Percentiles rank a stretch among this genome's conserved stretches.
Evolutionary conservation across 2,329 filamentous ascomycete species (phyloP).

Genomic region (Ceratocystis destructans): DNA sequence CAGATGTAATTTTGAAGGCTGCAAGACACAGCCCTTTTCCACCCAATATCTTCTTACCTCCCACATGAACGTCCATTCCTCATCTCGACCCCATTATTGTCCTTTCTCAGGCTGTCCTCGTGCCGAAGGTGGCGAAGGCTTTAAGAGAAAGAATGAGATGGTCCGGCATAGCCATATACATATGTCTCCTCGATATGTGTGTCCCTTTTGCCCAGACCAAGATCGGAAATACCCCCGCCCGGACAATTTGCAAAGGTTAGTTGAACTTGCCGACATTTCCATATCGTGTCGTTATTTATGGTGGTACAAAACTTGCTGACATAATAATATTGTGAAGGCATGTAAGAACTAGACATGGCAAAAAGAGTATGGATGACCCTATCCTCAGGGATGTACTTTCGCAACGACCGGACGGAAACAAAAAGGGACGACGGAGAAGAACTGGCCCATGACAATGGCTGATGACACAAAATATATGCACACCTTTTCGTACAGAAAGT

Average conservation of each 20-base stretch:
- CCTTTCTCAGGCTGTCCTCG: conserved; percentile 48
- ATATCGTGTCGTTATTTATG: not conserved
- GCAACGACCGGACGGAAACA: conserved; percentile 72
- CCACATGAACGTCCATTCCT: conserved; percentile 59
- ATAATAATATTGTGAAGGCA: conserved; percentile 43
- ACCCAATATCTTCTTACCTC: conserved; percentile 68
- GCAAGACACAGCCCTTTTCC: conserved; percentile 59
- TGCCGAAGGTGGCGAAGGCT: conserved; percentile 50
- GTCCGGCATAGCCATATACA: conserved; percentile 75
- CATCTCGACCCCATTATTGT: conserved; percentile 51
- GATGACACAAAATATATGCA: not conserved
- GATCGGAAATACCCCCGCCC: conserved; percentile 91
- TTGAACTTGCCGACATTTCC: conserved; percentile 14
- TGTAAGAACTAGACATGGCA: conserved; percentile 79
- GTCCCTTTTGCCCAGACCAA: conserved; percentile 85
- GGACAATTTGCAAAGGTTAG: conserved; percentile 86
- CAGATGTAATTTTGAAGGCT: conserved; percentile 35
- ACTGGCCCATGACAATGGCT: conserved; percentile 29
- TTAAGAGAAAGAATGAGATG: conserved; percentile 63
- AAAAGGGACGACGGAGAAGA: conserved; percentile 62
- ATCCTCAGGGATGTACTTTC: conserved; percentile 68
- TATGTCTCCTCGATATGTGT: conserved; percentile 86
- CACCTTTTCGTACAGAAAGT: not conserved
- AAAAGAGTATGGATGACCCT: conserved; percentile 80
- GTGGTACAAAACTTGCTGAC: conserved; percentile 8